phyloP scores from a whole-genome alignment of 768 basidiomycete genomes.

The Amanita muscaria region DNA sequence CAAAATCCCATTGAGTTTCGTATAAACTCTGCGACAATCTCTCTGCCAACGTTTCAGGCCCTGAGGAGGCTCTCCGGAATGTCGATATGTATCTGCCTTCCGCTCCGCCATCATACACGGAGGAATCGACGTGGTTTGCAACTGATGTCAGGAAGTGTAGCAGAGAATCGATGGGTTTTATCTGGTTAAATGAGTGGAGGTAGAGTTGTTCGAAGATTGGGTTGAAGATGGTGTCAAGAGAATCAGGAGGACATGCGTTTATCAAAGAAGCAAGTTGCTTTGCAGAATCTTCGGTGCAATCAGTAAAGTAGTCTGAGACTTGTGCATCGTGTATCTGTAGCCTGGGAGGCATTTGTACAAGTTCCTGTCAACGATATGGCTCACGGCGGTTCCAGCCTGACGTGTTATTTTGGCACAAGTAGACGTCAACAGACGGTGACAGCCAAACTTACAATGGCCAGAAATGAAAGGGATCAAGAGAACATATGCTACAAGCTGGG shows the following conservation, averaged over 20 bases:
- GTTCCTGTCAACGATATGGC: too few species aligned
- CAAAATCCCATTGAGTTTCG: constrained; percentile 6
- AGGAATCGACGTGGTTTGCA: neutral
- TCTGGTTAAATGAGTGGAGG: neutral
- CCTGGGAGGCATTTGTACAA: neutral
- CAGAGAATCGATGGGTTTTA: neutral
- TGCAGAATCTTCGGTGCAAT: neutral
- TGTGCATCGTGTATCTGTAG: neutral
- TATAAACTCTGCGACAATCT: constrained; percentile 6
- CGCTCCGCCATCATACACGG: neutral
- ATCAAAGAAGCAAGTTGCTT: neutral
- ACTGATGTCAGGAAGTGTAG: neutral
- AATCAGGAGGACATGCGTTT: neutral
- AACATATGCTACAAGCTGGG: too few species aligned
- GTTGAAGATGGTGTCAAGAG: neutral
- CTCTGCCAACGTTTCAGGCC: constrained; percentile 9
- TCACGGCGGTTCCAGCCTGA: too few species aligned
- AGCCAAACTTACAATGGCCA: too few species aligned
- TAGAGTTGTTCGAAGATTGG: neutral
- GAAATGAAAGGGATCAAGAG: too few species aligned
- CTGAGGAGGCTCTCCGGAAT: constrained; percentile 8
- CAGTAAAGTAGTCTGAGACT: neutral
- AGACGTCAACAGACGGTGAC: too few species aligned
- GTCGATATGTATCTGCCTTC: constrained; percentile 3
- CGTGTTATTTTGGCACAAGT: too few species aligned